Percentiles rank a stretch among this genome's conserved stretches.
phyloP scores from a whole-genome alignment of 2,329 filamentous ascomycete species.

The Bimuria novae-zelandiae region DNA sequence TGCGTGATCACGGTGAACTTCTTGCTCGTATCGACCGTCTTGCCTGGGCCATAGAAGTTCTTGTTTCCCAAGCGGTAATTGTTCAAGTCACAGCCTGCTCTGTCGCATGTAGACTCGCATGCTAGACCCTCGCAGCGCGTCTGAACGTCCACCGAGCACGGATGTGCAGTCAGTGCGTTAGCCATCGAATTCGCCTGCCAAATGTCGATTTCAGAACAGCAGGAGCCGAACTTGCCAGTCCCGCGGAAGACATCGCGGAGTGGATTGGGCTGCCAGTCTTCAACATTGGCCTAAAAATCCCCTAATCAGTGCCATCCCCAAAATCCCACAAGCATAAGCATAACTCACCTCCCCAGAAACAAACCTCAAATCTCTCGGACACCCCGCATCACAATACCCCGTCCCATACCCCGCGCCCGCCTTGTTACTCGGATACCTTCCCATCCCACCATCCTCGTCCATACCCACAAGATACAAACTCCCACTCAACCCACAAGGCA shows the following conservation, averaged over 20 bases:
- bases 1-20: constrained; percentile 53
- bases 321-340: no score
- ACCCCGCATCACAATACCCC: constrained; percentile 31
- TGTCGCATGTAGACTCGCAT: constrained; percentile 16
- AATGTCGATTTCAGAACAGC: constrained; percentile 69
- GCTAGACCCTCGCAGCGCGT: constrained; percentile 56
- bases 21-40: constrained; percentile 44
- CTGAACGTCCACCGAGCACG: constrained; percentile 54
- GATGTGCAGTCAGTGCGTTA: constrained; percentile 65
- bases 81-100: constrained; percentile 19
- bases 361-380: not conserved
- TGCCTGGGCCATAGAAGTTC: constrained; percentile 62
- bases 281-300: no score
- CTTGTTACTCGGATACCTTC: constrained; percentile 4
- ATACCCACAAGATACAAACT: constrained; percentile 55
- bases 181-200: constrained; percentile 69
- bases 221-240: no score
- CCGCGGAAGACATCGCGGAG: no score
- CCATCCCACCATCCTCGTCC: constrained; percentile 54
- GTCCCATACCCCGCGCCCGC: constrained; percentile 59
- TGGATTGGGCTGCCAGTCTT: no score
- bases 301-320: no score
- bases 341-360: not conserved
- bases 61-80: constrained; percentile 63
- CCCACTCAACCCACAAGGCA: no score